phyloP scores from a whole-genome alignment of 116 monocot genomes.

The Dioscorea cayenensis region DNA sequence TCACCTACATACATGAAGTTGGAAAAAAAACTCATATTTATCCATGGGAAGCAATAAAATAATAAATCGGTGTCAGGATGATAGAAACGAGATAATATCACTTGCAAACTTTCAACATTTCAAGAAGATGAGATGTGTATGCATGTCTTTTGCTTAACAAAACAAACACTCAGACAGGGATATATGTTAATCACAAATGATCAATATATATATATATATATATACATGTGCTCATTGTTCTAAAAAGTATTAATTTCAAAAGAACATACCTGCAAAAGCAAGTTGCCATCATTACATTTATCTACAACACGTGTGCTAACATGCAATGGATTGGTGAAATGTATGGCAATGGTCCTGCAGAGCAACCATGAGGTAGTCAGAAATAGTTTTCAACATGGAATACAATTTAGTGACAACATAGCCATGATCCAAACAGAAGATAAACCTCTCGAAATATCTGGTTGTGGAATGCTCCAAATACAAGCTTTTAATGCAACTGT shows the following conservation, averaged over 20 bases:
- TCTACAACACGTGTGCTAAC: constrained; percentile 74
- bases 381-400: neutral
- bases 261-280: constrained; percentile 79
- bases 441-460: constrained; percentile 93
- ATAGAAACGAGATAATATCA: neutral
- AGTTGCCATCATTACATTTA: constrained; percentile 69
- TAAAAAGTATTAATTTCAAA: constrained; percentile 1
- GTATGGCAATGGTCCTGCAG: constrained; percentile 87
- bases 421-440: neutral
- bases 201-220: too few relatives aligned
- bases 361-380: neutral
- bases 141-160: too few relatives aligned
- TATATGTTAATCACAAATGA: too few relatives aligned
- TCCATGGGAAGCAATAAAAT: neutral
- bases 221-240: too few relatives aligned
- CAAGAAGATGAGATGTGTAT: too few relatives aligned
- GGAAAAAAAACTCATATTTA: neutral
- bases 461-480: constrained; percentile 84
- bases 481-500: constrained; percentile 93
- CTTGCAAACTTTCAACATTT: too few relatives aligned
- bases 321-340: constrained; percentile 95
- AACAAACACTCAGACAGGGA: too few relatives aligned
- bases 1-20: constrained; percentile 30
- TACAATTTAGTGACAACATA: neutral
- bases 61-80: too few relatives aligned